These are phyloP conservation scores for Yamadazyma atlantica DNA, from an alignment of 1,139 yeast genomes.

Conservation along the genomic window DNA sequence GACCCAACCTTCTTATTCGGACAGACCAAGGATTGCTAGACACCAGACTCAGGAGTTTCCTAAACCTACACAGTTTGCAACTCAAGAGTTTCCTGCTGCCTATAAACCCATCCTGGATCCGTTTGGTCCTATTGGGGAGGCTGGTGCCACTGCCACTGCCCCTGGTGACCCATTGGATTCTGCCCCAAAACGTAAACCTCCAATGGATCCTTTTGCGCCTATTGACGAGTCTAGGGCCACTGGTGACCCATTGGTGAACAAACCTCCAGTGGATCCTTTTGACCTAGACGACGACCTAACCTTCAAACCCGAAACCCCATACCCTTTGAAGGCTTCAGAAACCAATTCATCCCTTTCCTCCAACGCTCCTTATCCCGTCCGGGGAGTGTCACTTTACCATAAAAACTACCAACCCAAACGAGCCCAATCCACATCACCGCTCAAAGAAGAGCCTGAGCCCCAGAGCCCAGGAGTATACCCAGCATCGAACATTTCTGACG, in stretches of 20 bases:
- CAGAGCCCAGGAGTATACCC: constrained; percentile 2
- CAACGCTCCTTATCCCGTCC: constrained; percentile 25
- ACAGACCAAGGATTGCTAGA: too few species aligned
- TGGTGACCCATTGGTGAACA: too few species aligned
- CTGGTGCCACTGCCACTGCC: too few species aligned
- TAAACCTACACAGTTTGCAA: neutral
- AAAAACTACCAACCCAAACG: constrained; percentile 1
- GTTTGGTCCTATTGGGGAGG: too few species aligned
- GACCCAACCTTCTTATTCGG: constrained; percentile 8
- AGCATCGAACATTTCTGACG: neutral
- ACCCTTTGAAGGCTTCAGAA: constrained; percentile 1
- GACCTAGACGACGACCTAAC: neutral
- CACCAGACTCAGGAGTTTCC: too few species aligned
- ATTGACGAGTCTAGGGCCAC: too few species aligned
- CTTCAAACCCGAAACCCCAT: neutral
- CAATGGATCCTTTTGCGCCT: too few species aligned
- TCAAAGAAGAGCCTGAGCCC: neutral
- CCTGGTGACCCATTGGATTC: too few species aligned
- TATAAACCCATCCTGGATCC: too few species aligned
- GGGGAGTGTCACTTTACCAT: constrained; percentile 25
- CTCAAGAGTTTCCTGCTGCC: neutral
- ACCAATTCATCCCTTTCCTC: constrained; percentile 4
- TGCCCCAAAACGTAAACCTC: too few species aligned
- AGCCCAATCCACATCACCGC: neutral
- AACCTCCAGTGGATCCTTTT: neutral